These are phyloP conservation scores for Penicillium angulare DNA, from an alignment of 495 filamentous ascomycete species.

Conservation along the genomic window DNA sequence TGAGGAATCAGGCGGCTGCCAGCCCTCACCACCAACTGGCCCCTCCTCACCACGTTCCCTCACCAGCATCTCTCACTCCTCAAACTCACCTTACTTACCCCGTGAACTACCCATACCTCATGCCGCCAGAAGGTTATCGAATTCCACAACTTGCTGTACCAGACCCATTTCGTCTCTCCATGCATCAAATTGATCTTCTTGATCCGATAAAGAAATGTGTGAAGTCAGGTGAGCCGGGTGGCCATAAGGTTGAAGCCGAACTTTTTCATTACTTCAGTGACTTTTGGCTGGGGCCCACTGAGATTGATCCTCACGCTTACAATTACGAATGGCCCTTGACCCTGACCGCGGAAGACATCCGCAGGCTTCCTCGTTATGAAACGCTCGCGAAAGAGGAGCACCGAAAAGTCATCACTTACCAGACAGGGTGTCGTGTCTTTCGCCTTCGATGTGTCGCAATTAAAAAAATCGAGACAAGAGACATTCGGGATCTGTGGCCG, in stretches of 20 bases:
- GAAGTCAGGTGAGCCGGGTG: constrained; percentile 7
- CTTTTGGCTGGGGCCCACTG: constrained; percentile 40
- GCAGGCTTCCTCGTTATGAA: constrained; percentile 18
- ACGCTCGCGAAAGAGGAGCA: not conserved
- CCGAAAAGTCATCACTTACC: constrained; percentile 15
- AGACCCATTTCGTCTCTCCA: constrained; percentile 44
- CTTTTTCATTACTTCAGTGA: constrained; percentile 47
- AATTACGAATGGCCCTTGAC: constrained; percentile 31
- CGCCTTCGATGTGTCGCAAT: constrained; percentile 46
- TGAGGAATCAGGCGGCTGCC: too few species aligned
- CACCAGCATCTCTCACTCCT: not conserved
- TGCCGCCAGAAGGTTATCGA: constrained; percentile 29
- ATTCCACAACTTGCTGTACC: constrained; percentile 39
- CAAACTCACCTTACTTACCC: not conserved
- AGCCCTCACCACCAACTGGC: too few species aligned
- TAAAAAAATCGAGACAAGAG: constrained; percentile 6
- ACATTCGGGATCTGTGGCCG: constrained; percentile 54
- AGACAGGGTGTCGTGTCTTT: constrained; percentile 31
- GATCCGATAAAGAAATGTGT: constrained; percentile 50
- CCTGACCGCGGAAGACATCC: constrained; percentile 12
- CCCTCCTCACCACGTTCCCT: not conserved
- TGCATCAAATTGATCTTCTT: constrained; percentile 58
- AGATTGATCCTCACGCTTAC: constrained; percentile 21
- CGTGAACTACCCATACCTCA: constrained; percentile 6
- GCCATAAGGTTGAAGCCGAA: constrained; percentile 16